A percentile compares a stretch with the other conserved stretches of the same genome.
Conservation (phyloP, 2,329 filamentous ascomycete species). For the Cladosporium sp. region DNA sequence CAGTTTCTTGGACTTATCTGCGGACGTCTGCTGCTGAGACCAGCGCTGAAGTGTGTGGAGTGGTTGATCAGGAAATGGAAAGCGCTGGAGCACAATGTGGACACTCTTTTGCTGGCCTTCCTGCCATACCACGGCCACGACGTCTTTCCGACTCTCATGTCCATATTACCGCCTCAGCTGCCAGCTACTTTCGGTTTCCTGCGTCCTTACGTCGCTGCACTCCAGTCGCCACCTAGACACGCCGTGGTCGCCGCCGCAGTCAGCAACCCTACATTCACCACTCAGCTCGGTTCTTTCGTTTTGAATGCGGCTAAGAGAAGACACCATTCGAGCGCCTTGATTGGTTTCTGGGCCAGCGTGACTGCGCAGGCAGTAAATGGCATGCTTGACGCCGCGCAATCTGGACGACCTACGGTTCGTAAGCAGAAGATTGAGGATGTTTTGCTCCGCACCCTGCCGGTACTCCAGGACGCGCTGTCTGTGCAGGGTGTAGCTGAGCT, state of each 20-base stretch:
- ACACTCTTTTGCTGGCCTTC: constrained; percentile 73
- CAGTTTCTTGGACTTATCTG: constrained; percentile 77
- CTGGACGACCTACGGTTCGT: constrained; percentile 71
- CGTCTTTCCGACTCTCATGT: constrained; percentile 78
- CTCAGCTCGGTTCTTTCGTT: constrained; percentile 71
- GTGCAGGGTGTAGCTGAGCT: constrained; percentile 72
- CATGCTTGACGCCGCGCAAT: constrained; percentile 71
- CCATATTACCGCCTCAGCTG: constrained; percentile 73
- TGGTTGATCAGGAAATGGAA: constrained; percentile 93
- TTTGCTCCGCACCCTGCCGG: constrained; percentile 61
- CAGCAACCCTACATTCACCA: constrained; percentile 71
- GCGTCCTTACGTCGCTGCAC: constrained; percentile 74
- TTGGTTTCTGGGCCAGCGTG: constrained; percentile 88
- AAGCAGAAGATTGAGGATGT: constrained; percentile 74
- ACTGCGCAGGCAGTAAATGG: constrained; percentile 79
- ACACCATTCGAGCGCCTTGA: constrained; percentile 69
- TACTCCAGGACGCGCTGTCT: constrained; percentile 72
- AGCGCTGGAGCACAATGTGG: constrained; percentile 86
- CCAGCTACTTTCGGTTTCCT: constrained; percentile 77
- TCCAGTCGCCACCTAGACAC: constrained; percentile 71
- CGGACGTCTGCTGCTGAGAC: constrained; percentile 72
- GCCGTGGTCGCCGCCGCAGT: constrained; percentile 79
- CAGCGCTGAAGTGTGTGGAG: constrained; percentile 85
- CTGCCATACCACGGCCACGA: constrained; percentile 86
- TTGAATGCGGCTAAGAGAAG: constrained; percentile 66